These are phyloP conservation scores for Brassica rapa DNA, from an alignment of 345 rosid genomes.

Conservation along the genomic window DNA sequence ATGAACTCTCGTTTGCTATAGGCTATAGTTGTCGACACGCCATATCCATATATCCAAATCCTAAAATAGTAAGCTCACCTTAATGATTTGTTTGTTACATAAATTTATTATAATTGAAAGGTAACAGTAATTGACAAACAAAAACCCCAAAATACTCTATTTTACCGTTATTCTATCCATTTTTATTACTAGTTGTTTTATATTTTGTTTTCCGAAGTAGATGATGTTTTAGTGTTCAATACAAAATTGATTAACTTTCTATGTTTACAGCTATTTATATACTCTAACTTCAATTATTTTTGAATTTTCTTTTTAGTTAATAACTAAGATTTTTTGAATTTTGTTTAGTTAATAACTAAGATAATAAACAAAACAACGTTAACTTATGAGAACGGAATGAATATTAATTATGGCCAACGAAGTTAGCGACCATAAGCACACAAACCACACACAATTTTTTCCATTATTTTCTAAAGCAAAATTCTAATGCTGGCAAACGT, in stretches of 20 bases:
- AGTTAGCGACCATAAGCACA: slow-evolving; percentile 25
- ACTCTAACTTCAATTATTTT: too few relatives aligned
- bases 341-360: too few relatives aligned
- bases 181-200: neutral
- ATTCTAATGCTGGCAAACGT: slow-evolving; percentile 27
- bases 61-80: slow-evolving; percentile 14
- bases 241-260: neutral
- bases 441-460: neutral
- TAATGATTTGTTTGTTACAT: neutral
- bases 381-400: neutral
- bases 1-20: neutral
- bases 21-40: neutral
- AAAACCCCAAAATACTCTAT: neutral
- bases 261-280: too few relatives aligned
- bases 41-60: neutral
- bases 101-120: neutral
- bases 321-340: too few relatives aligned
- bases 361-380: too few relatives aligned
- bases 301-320: too few relatives aligned
- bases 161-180: neutral
- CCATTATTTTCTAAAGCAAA: slow-evolving; percentile 1
- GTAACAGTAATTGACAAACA: neutral
- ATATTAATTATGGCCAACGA: slow-evolving; percentile 24
- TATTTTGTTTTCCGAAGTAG: neutral
- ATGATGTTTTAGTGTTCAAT: neutral